Conservation (phyloP, 2,329 filamentous ascomycete species). For the Monilinia fructigena region DNA sequence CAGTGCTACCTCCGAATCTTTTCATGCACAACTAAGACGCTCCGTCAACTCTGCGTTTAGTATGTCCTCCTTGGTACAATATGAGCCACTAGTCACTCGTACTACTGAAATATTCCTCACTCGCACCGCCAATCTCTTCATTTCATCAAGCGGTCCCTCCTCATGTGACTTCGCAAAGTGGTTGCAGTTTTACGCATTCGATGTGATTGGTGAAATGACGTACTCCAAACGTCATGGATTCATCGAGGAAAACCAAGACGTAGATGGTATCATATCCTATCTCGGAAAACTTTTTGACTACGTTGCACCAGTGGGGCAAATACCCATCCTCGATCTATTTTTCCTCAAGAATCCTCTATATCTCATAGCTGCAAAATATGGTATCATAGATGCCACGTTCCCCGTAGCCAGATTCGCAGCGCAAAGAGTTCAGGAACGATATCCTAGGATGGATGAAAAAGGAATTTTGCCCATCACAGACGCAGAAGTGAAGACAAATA, state of each 20-base stretch:
- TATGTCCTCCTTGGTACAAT: slow-evolving; percentile 74
- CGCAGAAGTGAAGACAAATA: slow-evolving; percentile 25
- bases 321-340: slow-evolving; percentile 67
- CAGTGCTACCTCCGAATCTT: slow-evolving; percentile 71
- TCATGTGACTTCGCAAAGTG: slow-evolving; percentile 66
- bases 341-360: slow-evolving; percentile 74
- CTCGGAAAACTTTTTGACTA: slow-evolving; percentile 66
- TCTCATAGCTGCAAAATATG: slow-evolving; percentile 65
- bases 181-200: slow-evolving; percentile 80
- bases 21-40: slow-evolving; percentile 72
- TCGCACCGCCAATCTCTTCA: slow-evolving; percentile 57
- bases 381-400: slow-evolving; percentile 66
- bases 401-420: slow-evolving; percentile 71
- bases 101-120: slow-evolving; percentile 69
- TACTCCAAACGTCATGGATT: slow-evolving; percentile 76
- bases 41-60: slow-evolving; percentile 75
- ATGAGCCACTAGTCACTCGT: slow-evolving; percentile 77
- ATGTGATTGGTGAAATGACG: slow-evolving; percentile 76
- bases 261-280: slow-evolving; percentile 70
- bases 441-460: slow-evolving; percentile 37
- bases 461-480: slow-evolving; percentile 28
- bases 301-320: slow-evolving; percentile 72
- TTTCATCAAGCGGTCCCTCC: slow-evolving; percentile 28
- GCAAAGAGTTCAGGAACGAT: slow-evolving; percentile 64
- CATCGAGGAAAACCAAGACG: slow-evolving; percentile 69